Evolutionary conservation across 192 early-diverging fungal species (phyloP).

Genomic region (Rhizoclosmatium sp.): DNA sequence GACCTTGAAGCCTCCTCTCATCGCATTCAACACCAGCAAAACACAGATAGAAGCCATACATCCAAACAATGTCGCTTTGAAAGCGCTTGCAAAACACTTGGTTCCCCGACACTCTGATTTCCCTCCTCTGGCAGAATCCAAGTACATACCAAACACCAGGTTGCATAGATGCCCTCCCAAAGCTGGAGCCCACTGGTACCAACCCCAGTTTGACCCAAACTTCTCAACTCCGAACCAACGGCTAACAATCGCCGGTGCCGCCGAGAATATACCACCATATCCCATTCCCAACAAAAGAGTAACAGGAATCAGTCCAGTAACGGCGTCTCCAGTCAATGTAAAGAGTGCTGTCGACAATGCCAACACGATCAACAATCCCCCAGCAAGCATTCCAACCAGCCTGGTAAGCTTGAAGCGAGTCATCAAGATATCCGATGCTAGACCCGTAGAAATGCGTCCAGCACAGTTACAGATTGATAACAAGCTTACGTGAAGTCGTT

Average conservation of each 20-base stretch:
- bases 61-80: conserved; percentile 23
- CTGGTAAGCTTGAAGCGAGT: conserved; percentile 23
- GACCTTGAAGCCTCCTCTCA: conserved; percentile 22
- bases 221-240: conserved; percentile 42
- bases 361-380: conserved; percentile 18
- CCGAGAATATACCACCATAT: conserved; percentile 48
- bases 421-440: conserved; percentile 36
- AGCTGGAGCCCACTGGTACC: conserved; percentile 50
- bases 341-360: background rate
- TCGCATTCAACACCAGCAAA: conserved; percentile 31
- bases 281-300: conserved; percentile 39
- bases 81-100: conserved; percentile 37
- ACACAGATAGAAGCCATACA: background rate
- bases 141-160: conserved; percentile 46
- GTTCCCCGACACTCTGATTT: conserved; percentile 29
- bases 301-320: background rate
- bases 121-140: conserved; percentile 31
- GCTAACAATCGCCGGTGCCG: conserved; percentile 48
- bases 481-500: conserved; percentile 46
- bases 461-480: conserved; percentile 48
- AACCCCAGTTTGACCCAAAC: conserved; percentile 51
- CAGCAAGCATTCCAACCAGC: conserved; percentile 27
- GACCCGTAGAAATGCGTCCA: conserved; percentile 48
- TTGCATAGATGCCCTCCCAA: conserved; percentile 51
- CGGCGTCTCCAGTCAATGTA: background rate